phyloP scores from a whole-genome alignment of 2,329 filamentous ascomycete genomes.

The Blastomyces silverae region DNA sequence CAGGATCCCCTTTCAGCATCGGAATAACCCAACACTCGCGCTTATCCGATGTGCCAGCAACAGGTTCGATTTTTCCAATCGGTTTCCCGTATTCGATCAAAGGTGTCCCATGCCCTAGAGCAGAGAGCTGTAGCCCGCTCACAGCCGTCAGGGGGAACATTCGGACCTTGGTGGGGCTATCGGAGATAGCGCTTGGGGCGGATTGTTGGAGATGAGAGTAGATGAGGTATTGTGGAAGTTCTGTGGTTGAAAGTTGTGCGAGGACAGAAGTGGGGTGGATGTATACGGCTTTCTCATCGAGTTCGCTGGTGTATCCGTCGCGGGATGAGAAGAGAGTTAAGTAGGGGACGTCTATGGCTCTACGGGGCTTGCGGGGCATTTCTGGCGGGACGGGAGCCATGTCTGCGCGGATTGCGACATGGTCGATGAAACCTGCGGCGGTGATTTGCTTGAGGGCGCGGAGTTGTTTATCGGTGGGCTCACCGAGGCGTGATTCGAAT shows the following conservation, averaged over 20 bases:
- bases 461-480: conserved; percentile 61
- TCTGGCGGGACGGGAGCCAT: conserved; percentile 67
- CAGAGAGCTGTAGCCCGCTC: conserved; percentile 66
- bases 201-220: conserved; percentile 78
- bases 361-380: conserved; percentile 60
- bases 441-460: conserved; percentile 83
- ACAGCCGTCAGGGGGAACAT: conserved; percentile 85
- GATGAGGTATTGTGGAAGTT: conserved; percentile 80
- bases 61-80: conserved; percentile 65
- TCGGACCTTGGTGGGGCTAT: conserved; percentile 64
- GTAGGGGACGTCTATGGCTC: conserved; percentile 91
- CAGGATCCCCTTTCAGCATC: conserved; percentile 62
- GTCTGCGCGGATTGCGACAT: conserved; percentile 87
- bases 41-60: conserved; percentile 43
- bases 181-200: conserved; percentile 48
- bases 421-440: conserved; percentile 87
- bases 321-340: conserved; percentile 70
- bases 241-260: conserved; percentile 58
- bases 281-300: conserved; percentile 64
- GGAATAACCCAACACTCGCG: conserved; percentile 81
- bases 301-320: conserved; percentile 37
- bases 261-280: conserved; percentile 81
- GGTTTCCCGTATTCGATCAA: conserved; percentile 82
- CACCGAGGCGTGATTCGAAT: conserved; percentile 48
- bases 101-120: conserved; percentile 75